A percentile compares a stretch with the other conserved stretches of the same genome.
phyloP scores from a whole-genome alignment of 805 yeast genomes.

The Candida nanaspora region DNA sequence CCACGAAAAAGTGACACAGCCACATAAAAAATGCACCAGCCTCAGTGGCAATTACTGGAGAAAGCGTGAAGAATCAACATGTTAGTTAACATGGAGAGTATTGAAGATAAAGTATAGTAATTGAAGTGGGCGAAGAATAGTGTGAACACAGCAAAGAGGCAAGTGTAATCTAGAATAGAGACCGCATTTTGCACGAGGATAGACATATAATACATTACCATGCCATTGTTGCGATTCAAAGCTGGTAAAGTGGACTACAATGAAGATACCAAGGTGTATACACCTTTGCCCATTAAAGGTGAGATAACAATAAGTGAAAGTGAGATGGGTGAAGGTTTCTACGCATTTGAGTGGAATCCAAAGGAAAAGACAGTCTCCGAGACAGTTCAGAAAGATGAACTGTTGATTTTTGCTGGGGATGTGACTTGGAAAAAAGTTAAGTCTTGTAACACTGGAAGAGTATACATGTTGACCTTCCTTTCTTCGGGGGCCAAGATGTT shows the following conservation, averaged over 20 bases:
- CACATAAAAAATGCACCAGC: too few relatives aligned
- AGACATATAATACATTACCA: not conserved
- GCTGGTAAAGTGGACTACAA: constrained; percentile 74
- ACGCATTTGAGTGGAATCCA: constrained; percentile 68
- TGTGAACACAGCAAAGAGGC: too few relatives aligned
- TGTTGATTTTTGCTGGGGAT: constrained; percentile 78
- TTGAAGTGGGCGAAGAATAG: too few relatives aligned
- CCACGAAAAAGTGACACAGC: too few relatives aligned
- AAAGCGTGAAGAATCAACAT: too few relatives aligned
- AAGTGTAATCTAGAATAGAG: too few relatives aligned
- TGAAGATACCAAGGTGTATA: constrained; percentile 52
- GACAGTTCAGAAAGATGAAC: constrained; percentile 45
- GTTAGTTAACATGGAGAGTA: too few relatives aligned
- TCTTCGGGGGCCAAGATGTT: constrained; percentile 35
- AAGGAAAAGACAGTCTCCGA: constrained; percentile 41
- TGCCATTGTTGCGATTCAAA: constrained; percentile 42
- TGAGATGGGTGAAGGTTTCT: constrained; percentile 66
- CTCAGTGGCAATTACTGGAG: too few relatives aligned
- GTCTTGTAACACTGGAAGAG: constrained; percentile 72
- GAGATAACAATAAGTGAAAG: constrained; percentile 50
- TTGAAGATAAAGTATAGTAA: too few relatives aligned
- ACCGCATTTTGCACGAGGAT: too few relatives aligned
- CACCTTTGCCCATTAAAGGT: constrained; percentile 70
- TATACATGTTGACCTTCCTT: constrained; percentile 34
- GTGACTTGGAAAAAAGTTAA: constrained; percentile 66